These are phyloP conservation scores for Mesembryanthemum crystallinum DNA, from an alignment of 148 eudicot species.

Conservation along the genomic window DNA sequence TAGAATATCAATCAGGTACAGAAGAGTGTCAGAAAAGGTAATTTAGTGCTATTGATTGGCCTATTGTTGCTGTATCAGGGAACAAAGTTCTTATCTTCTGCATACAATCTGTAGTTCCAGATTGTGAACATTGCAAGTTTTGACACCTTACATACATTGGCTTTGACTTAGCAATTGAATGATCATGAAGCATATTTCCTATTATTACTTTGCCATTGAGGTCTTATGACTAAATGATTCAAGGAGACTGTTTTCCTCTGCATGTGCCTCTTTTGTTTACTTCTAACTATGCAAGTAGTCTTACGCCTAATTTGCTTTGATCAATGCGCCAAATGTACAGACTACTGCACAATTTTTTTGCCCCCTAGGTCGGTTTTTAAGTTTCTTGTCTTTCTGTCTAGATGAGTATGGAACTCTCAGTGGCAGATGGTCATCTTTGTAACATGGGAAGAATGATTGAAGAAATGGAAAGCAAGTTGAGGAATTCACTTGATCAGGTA, in stretches of 20 bases:
- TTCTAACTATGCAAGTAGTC: neutral
- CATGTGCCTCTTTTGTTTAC: neutral
- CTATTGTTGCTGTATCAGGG: neutral
- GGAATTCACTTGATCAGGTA: constrained; percentile 96
- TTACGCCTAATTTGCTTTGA: neutral
- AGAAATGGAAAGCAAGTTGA: constrained; percentile 91
- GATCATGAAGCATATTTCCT: neutral
- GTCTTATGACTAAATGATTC: neutral
- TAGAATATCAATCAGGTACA: too few species aligned
- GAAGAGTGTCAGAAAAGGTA: too few species aligned
- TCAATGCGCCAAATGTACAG: neutral
- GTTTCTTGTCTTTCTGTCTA: constrained; percentile 16
- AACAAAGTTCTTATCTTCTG: neutral
- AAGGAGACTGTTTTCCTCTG: neutral
- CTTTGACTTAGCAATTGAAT: neutral
- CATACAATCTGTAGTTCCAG: neutral
- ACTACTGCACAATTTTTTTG: neutral
- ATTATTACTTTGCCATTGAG: neutral
- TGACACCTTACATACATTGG: neutral
- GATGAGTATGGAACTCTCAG: constrained; percentile 88
- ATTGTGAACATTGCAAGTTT: neutral
- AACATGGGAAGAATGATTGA: constrained; percentile 99
- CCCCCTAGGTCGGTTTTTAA: neutral
- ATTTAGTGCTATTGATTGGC: neutral
- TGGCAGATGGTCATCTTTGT: constrained; percentile 88